Conservation (phyloP, 352 stramenopile genomes). For the Pythium dissimile region DNA sequence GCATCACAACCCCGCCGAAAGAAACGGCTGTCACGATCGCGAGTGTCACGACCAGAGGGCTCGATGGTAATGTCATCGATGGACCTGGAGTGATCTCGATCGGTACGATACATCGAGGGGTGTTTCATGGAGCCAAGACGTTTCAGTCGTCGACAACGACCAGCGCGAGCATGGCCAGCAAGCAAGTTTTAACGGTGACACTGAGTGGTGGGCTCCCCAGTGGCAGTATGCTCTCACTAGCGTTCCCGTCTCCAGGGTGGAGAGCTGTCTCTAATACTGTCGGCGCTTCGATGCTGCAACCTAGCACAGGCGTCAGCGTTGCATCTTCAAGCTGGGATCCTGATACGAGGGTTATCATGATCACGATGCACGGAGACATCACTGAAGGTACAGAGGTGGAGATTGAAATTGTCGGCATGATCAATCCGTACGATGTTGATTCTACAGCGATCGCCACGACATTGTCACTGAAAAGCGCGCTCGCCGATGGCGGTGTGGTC, state of each 20-base stretch:
- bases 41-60: constrained; percentile 29
- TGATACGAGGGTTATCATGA: constrained; percentile 21
- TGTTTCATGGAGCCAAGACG: constrained; percentile 28
- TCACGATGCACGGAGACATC: constrained; percentile 41
- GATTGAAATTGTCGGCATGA: constrained; percentile 42
- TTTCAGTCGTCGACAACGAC: constrained; percentile 35
- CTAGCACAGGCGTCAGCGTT: constrained; percentile 30
- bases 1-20: constrained; percentile 50
- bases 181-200: constrained; percentile 39
- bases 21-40: constrained; percentile 43
- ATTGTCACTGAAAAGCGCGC: constrained; percentile 31
- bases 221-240: constrained; percentile 40
- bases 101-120: constrained; percentile 33
- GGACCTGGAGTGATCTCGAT: constrained; percentile 44
- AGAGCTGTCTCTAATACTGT: constrained; percentile 16
- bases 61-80: constrained; percentile 42
- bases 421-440: constrained; percentile 45
- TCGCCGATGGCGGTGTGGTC: constrained; percentile 43
- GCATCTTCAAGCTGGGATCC: constrained; percentile 29
- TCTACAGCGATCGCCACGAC: neutral
- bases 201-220: constrained; percentile 48
- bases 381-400: constrained; percentile 31
- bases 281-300: constrained; percentile 30
- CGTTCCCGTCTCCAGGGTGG: constrained; percentile 40
- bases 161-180: constrained; percentile 53